phyloP scores from a whole-genome alignment of 2,329 filamentous ascomycete species.

The Pyricularia sp. region DNA sequence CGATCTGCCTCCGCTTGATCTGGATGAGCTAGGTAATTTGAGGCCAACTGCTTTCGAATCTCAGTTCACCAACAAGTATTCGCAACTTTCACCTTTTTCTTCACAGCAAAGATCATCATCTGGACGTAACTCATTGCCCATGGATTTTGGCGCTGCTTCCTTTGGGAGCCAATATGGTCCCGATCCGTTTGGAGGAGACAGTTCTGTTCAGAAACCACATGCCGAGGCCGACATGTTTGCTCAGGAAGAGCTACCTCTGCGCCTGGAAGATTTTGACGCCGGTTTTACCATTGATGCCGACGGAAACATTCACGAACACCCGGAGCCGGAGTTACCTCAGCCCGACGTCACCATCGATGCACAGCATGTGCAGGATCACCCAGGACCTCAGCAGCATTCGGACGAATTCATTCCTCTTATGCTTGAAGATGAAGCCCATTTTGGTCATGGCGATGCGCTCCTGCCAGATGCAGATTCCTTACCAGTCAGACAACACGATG shows the following conservation, averaged over 20 bases:
- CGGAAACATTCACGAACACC: constrained; percentile 10
- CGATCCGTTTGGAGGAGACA: constrained; percentile 9
- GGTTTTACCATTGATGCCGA: constrained; percentile 17
- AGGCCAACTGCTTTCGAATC: constrained; percentile 18
- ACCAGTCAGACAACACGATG: background rate
- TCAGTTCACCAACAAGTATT: constrained; percentile 25
- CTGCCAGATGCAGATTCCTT: constrained; percentile 3
- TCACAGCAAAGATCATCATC: constrained; percentile 17
- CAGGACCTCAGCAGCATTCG: background rate
- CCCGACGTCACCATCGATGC: background rate
- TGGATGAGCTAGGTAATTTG: constrained; percentile 22
- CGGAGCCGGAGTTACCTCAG: background rate
- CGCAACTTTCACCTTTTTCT: constrained; percentile 31
- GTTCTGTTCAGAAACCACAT: constrained; percentile 9
- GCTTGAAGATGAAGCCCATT: background rate
- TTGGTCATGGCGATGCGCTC: background rate
- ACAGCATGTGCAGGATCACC: background rate
- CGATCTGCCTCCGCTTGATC: constrained; percentile 43
- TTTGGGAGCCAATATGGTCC: constrained; percentile 7
- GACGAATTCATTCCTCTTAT: constrained; percentile 4
- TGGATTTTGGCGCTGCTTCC: constrained; percentile 8
- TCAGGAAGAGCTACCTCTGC: constrained; percentile 26
- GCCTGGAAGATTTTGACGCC: constrained; percentile 18
- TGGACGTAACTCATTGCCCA: constrained; percentile 5
- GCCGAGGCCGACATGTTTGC: constrained; percentile 29